phyloP scores from a whole-genome alignment of 345 rosid species.

The Brassica cretica region DNA sequence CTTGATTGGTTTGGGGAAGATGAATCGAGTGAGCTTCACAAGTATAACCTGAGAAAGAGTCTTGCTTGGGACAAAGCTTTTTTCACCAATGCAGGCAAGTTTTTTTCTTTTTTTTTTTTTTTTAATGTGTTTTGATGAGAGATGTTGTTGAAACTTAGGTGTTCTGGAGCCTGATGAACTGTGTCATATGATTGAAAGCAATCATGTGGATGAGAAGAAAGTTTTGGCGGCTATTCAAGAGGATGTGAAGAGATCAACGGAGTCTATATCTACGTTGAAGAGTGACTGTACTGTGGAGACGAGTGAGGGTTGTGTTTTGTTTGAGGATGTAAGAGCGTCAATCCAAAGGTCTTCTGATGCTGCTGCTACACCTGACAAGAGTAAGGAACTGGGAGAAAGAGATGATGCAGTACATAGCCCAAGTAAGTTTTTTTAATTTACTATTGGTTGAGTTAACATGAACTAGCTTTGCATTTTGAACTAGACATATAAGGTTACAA shows the following conservation, averaged over 20 bases:
- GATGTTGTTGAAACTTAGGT: slow-evolving; percentile 46
- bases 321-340: slow-evolving; percentile 78
- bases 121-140: slow-evolving; percentile 16
- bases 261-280: slow-evolving; percentile 71
- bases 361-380: slow-evolving; percentile 35
- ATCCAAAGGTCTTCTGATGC: slow-evolving; percentile 50
- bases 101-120: background rate
- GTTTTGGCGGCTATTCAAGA: slow-evolving; percentile 66
- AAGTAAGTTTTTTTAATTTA: slow-evolving; percentile 47
- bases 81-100: slow-evolving; percentile 83
- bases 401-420: slow-evolving; percentile 33
- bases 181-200: slow-evolving; percentile 66
- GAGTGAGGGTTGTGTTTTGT: slow-evolving; percentile 56
- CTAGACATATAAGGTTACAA: background rate
- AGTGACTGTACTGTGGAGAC: slow-evolving; percentile 61
- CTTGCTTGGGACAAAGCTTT: slow-evolving; percentile 96
- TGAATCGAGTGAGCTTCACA: slow-evolving; percentile 44
- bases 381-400: slow-evolving; percentile 33
- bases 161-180: slow-evolving; percentile 86
- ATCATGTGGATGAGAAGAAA: slow-evolving; percentile 42
- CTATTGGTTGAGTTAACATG: slow-evolving; percentile 16
- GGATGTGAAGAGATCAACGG: slow-evolving; percentile 64
- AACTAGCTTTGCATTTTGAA: background rate
- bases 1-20: slow-evolving; percentile 37
- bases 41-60: slow-evolving; percentile 77